Base-by-base conservation (phyloP, 441 rosid species). In the Erysimum pusillum region DNA sequence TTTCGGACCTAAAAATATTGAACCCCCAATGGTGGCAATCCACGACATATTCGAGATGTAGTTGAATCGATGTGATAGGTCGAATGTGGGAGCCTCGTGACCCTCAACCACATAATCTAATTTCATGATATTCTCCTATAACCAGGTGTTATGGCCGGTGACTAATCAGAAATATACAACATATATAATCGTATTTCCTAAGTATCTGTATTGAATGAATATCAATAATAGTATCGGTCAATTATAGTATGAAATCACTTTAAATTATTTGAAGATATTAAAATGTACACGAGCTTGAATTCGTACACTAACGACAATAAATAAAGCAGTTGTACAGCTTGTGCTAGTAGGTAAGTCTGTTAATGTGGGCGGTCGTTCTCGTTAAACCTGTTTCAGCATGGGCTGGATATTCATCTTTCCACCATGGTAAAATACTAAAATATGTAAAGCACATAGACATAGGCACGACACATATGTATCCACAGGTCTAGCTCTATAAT, bases 61-160 rank as follows among this genome's bases (percentile, higher is more conserved):
- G 74, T 67, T 72, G 58, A 34, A 59, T 56, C 25, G 60, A 59
- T 67, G 69, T 78, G 62, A 73, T 78, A 62, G 75, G 75, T 68
- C 62, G 5, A 20, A 52, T 59, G 61, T 78, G 62, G 75, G 81
- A 78, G 78, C 70, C 78, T 78, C 81, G 78, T 78, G 78, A 78
- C 61, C 67, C 69, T 73, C 81, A 73, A 73, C 81, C 74, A 72
- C 74, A 66, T 56, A 70, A 48, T 34, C 32, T 54, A 15, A 63
- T 46, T 45, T 65, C 71, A 35, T 56, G 71, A 63, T 69, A 70
- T 63, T 76, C 66, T 63, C 25, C 25, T 17, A 13, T 69, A 15
- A 38, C 52, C 44, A 11, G 17, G 13, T 49, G 44, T 67, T 49
- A 7, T 76, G 64, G 57, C 36, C 36, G 36, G 58, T 3, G 44